phyloP scores from a whole-genome alignment of 2,329 filamentous ascomycete genomes.

The Fusarium odoratissimum region DNA sequence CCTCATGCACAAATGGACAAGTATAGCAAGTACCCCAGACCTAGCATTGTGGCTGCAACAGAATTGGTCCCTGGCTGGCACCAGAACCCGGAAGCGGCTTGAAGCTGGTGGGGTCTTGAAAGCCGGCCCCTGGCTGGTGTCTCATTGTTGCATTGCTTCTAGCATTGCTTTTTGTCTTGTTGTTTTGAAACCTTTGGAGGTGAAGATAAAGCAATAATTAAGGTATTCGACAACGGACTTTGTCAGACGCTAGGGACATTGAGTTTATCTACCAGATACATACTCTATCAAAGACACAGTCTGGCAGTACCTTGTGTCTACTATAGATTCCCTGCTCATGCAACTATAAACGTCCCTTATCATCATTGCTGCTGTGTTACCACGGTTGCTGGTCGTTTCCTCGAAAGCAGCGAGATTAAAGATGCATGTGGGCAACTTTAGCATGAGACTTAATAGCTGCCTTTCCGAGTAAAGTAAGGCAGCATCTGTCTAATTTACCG shows the following conservation, averaged over 20 bases:
- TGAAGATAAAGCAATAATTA: background rate
- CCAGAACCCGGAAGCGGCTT: constrained; percentile 34
- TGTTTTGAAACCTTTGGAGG: background rate
- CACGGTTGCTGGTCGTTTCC: constrained; percentile 9
- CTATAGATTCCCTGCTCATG: background rate
- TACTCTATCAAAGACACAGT: background rate
- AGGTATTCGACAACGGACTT: background rate
- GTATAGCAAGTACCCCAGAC: constrained; percentile 41
- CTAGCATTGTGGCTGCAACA: constrained; percentile 31
- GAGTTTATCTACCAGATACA: background rate
- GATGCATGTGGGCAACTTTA: constrained; percentile 4
- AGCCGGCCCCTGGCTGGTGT: constrained; percentile 22
- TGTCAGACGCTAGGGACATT: background rate
- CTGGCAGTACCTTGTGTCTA: background rate
- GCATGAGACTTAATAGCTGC: background rate
- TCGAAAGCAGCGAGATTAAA: constrained; percentile 25
- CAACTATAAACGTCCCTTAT: background rate
- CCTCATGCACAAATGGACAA: constrained; percentile 16
- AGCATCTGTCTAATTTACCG: constrained; percentile 11
- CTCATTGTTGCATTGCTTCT: constrained; percentile 15
- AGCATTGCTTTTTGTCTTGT: background rate
- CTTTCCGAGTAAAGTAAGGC: constrained; percentile 10
- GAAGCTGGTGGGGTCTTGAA: constrained; percentile 30
- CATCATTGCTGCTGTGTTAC: constrained; percentile 15
- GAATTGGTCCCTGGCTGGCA: constrained; percentile 24